Base-by-base conservation (phyloP, 2,329 filamentous ascomycete genomes). In the Trichophyton benhamiae region DNA sequence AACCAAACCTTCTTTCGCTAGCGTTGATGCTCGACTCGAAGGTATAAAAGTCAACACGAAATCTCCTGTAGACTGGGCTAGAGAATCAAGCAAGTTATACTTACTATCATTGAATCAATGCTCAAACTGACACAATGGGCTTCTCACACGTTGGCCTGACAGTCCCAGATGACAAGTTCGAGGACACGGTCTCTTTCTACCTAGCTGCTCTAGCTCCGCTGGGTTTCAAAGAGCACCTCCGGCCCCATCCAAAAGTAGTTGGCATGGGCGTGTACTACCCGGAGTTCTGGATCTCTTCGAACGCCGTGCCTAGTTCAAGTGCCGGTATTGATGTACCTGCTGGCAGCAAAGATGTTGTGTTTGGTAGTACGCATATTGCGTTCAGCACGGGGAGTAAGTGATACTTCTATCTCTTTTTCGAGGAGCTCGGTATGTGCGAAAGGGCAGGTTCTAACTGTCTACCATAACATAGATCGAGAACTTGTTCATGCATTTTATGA, bases 401-500 rank as follows among this genome's bases (percentile, higher is more conserved):
- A 25, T n/a, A 27, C 25, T 27, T 27, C 25, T 27, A 30, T 30
- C 6, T 30, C 6, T 27, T 30, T 30, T 30, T 7, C 13, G 6
- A 30, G 6, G 5, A 30, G 44, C 3, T 53, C 3, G 13, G n/a
- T 2, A 27, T 15, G 25, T n/a, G 13, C 11, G 9, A 25, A 7
- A 2, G 33, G 15, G 41, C 13, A 20, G 13, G 41, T 41, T 11
- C 33, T 38, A 13, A 38, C 2, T 5, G 11, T 58, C 55, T 58
- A 15, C 9, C 7, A 11, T 17, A 8, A 22, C 15, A 27, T 55
- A 79, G 76, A 75, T 63, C 74, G 71, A 33, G 70, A 70, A 3
- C 64, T 68, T 0, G 78, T 80, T n/a, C 74, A 79, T 61, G 74
- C 71, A 0, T 80, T 80, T 64, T 70, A 81, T 63, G 69, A 72